phyloP scores from a whole-genome alignment of 2,329 filamentous ascomycete species.

The Cercospora sesami region DNA sequence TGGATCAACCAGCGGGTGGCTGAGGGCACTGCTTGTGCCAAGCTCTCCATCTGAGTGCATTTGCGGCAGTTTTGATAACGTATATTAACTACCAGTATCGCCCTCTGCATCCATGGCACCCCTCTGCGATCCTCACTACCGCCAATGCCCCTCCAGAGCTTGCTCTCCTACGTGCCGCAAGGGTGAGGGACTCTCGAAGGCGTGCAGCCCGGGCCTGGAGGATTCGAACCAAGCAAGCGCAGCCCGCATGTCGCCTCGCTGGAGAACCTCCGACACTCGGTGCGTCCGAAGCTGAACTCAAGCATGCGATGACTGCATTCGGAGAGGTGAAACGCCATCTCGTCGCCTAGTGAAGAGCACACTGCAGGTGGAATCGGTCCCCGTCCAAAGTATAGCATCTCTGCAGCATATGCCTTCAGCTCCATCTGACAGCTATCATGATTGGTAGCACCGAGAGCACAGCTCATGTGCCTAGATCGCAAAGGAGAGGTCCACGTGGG shows the following conservation, averaged over 20 bases:
- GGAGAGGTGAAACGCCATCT: background rate
- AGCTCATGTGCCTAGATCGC: background rate
- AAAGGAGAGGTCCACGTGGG: background rate
- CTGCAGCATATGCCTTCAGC: background rate
- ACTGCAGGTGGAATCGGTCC: background rate
- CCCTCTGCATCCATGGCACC: background rate
- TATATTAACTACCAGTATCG: background rate
- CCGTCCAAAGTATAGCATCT: background rate
- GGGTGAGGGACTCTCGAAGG: background rate
- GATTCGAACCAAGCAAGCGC: background rate
- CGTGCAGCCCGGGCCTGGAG: background rate
- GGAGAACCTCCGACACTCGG: background rate
- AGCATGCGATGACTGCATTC: background rate
- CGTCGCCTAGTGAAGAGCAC: background rate
- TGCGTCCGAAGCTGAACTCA: background rate
- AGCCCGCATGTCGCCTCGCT: background rate
- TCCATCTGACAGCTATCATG: background rate
- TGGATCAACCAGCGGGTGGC: background rate
- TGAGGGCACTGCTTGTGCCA: background rate
- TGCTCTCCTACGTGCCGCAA: background rate
- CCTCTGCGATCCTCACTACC: background rate
- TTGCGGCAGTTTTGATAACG: background rate
- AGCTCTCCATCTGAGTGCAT: background rate
- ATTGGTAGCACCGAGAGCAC: background rate
- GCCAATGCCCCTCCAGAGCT: background rate